Evolutionary conservation across 2,329 filamentous ascomycete genomes (phyloP), one percentile per base, ranked within the genome.

Genomic region (Tolypocladium pustulatum): DNA sequence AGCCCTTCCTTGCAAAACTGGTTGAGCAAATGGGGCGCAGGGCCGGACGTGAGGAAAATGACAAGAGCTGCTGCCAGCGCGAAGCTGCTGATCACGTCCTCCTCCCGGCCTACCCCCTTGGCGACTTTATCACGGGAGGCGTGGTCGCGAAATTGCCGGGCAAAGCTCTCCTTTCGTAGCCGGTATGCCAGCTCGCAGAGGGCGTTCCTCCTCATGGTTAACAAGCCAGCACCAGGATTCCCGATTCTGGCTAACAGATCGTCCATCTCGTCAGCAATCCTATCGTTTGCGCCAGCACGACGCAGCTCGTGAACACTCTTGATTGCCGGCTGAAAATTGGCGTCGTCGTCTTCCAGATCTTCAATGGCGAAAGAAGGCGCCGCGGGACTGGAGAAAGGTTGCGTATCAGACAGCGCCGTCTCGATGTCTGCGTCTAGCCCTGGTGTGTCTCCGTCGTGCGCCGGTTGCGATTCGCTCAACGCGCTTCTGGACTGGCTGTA

Each of bases 61-160:
- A 85, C 74, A 6, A 90, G 74, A n/a, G 84, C 80, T 1, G 83
- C 81, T n/a, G 82, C 72, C 17, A 91, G 77, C 1, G 84, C 75
- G 66, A 87, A 88, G 8, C 84, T 85, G 56, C 80, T 79, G 40
- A 88, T 74, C 27, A 79, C 63, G 67, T 91, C 88, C 1, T 77
- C 72, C 65, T 87, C 83, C 55, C 77, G 76, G 0, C 77, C 79
- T 12, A 89, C 76, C 49, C 82, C 81, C 52, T 81, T 78, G 57
- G 91, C 81, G 20, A 97, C 76, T 36, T 81, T 82, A 57, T 85
- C 81, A 61, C 90, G 88, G 58, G 88, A 83, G 8, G 85, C 84
- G 63, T 90, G 86, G 61, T 91, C 86, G 25, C 88, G 80, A 65
- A 96, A 91, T 61, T 89, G 86, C 22, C 79, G 77, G 34, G 83